Conservation (phyloP, 169 alveolate genomes). For the Eimeria tenella region DNA sequence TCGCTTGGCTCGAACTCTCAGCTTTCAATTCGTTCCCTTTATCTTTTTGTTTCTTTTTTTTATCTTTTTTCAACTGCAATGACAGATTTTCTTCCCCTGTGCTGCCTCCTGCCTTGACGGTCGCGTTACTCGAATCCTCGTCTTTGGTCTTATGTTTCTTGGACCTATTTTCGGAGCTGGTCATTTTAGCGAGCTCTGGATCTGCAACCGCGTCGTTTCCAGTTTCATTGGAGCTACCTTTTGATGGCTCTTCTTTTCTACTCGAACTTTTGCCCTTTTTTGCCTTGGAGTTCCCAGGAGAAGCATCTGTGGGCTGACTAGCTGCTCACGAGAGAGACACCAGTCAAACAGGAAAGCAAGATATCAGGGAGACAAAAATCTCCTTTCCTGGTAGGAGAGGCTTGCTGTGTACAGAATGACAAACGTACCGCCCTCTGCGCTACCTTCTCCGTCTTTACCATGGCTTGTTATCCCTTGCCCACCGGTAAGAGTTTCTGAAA, state of each 20-base stretch:
- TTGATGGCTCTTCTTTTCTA: not conserved
- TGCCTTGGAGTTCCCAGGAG: not conserved
- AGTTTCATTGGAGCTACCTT: not conserved
- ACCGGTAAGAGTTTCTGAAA: not conserved
- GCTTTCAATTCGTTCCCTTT: constrained; percentile 2
- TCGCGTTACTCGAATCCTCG: not conserved
- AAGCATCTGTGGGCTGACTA: not conserved
- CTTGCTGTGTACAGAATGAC: too few relatives aligned
- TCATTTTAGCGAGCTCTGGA: not conserved
- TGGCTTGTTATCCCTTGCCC: not conserved
- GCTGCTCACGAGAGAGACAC: not conserved
- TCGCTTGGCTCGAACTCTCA: not conserved
- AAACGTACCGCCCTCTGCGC: not conserved
- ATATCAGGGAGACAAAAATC: too few relatives aligned
- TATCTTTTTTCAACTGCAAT: not conserved
- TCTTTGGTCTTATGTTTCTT: not conserved
- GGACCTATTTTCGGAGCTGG: constrained; percentile 5
- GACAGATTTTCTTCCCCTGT: not conserved
- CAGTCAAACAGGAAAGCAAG: too few relatives aligned
- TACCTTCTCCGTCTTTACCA: not conserved
- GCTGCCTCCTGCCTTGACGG: not conserved
- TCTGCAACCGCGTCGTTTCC: not conserved
- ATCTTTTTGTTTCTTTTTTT: constrained; percentile 25
- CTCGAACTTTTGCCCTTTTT: not conserved
- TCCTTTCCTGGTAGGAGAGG: too few relatives aligned